Percentiles rank a stretch among this genome's conserved stretches.
Conservation (phyloP, 768 basidiomycete species). For the Tubosaeta sp. region DNA sequence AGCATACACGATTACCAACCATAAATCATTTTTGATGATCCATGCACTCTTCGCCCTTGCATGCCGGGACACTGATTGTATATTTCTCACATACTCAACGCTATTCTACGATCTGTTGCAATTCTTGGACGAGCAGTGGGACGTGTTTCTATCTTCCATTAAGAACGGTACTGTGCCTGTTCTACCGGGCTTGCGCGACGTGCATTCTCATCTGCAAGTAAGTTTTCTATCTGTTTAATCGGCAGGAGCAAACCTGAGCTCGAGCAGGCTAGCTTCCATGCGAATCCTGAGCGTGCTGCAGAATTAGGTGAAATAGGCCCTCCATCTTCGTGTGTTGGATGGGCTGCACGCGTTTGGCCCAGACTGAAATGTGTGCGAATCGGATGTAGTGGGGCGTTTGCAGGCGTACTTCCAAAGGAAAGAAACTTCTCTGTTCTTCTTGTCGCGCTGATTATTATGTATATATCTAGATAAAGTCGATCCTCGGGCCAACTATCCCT, state of each 20-base stretch:
- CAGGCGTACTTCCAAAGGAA: neutral
- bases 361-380: neutral
- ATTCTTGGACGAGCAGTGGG: constrained; percentile 9
- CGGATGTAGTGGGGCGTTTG: constrained; percentile 3
- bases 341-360: constrained; percentile 9
- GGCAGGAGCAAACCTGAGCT: neutral
- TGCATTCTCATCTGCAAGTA: constrained; percentile 4
- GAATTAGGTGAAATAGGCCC: constrained; percentile 9
- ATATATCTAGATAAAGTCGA: neutral
- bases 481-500: constrained; percentile 4
- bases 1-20: neutral
- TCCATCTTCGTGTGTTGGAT: constrained; percentile 1
- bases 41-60: constrained; percentile 1
- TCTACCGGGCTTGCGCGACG: constrained; percentile 2
- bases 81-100: neutral
- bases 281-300: neutral
- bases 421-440: neutral
- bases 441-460: neutral
- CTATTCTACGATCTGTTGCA: constrained; percentile 10
- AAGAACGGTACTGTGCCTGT: constrained; percentile 6
- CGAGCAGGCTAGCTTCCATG: neutral
- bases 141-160: constrained; percentile 2
- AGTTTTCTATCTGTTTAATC: neutral
- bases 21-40: too few relatives aligned
- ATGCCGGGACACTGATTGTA: neutral